Conservation (phyloP, 163 green algal genomes). For the Chlorella variabilis region DNA sequence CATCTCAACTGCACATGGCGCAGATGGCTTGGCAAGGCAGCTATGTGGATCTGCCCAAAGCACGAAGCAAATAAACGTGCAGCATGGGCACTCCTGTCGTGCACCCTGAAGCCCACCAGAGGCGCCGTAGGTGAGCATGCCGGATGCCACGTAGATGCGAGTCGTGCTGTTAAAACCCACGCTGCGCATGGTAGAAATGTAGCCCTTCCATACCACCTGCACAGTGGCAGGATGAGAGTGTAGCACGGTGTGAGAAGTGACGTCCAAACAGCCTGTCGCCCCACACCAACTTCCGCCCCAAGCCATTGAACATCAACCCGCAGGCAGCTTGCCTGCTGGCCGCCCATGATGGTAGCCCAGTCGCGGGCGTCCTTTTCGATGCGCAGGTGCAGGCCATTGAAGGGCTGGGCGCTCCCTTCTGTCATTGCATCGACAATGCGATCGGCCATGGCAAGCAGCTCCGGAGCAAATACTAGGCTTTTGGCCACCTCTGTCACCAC, state of each 20-base stretch:
- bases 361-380: slow-evolving; percentile 81
- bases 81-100: background rate
- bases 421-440: slow-evolving; percentile 57
- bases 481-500: slow-evolving; percentile 61
- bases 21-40: too few relatives aligned
- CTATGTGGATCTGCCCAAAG: too few relatives aligned
- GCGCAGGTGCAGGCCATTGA: slow-evolving; percentile 64
- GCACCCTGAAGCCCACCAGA: slow-evolving; percentile 5
- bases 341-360: slow-evolving; percentile 77
- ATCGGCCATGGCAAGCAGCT: slow-evolving; percentile 57
- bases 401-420: slow-evolving; percentile 31
- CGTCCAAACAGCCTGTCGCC: too few relatives aligned
- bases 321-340: slow-evolving; percentile 58
- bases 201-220: slow-evolving; percentile 66
- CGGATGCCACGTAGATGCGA: slow-evolving; percentile 72
- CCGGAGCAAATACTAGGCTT: slow-evolving; percentile 62
- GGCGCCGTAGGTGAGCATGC: slow-evolving; percentile 74
- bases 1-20: slow-evolving; percentile 54
- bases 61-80: too few relatives aligned
- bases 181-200: slow-evolving; percentile 60
- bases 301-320: too few relatives aligned
- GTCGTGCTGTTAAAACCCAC: slow-evolving; percentile 55
- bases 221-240: background rate
- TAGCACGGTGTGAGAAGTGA: too few relatives aligned
- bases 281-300: too few relatives aligned